Conservation (phyloP, 345 rosid genomes). For the Abelmoschus esculentus region DNA sequence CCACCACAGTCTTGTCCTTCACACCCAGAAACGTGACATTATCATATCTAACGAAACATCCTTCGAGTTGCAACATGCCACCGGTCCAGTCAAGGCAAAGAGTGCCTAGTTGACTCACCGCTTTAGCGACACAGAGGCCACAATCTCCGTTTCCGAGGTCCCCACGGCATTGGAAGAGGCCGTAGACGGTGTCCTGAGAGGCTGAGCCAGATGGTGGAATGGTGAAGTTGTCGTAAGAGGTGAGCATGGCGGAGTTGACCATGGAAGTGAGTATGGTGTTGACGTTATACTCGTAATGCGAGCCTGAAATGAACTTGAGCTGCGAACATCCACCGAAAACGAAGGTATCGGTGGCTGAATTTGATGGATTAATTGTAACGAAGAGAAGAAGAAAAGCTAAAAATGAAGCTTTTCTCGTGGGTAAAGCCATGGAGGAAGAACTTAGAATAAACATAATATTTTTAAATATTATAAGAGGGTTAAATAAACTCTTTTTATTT, state of each 20-base stretch:
- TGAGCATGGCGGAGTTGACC: conserved; percentile 57
- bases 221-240: conserved; percentile 53
- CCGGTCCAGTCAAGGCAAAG: conserved; percentile 51
- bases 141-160: conserved; percentile 63
- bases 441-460: too few species aligned
- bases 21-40: conserved; percentile 59
- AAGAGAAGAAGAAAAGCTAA: conserved; percentile 5
- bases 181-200: conserved; percentile 46
- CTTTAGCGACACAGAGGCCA: conserved; percentile 60
- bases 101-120: conserved; percentile 47
- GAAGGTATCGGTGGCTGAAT: conserved; percentile 40
- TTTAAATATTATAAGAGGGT: too few species aligned
- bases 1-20: conserved; percentile 60
- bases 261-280: conserved; percentile 76
- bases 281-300: conserved; percentile 57
- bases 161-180: conserved; percentile 82
- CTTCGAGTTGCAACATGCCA: conserved; percentile 64
- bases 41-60: conserved; percentile 64
- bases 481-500: too few species aligned
- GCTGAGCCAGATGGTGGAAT: conserved; percentile 24
- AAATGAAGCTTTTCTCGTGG: conserved; percentile 9
- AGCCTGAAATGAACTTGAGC: conserved; percentile 40
- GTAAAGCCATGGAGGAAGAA: neutral
- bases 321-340: conserved; percentile 69
- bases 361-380: conserved; percentile 24